A percentile compares a stretch with the other conserved stretches of the same genome.
These are phyloP conservation scores for Phyllostachys edulis DNA, from an alignment of 176 grass and related monocot species.

Conservation along the genomic window DNA sequence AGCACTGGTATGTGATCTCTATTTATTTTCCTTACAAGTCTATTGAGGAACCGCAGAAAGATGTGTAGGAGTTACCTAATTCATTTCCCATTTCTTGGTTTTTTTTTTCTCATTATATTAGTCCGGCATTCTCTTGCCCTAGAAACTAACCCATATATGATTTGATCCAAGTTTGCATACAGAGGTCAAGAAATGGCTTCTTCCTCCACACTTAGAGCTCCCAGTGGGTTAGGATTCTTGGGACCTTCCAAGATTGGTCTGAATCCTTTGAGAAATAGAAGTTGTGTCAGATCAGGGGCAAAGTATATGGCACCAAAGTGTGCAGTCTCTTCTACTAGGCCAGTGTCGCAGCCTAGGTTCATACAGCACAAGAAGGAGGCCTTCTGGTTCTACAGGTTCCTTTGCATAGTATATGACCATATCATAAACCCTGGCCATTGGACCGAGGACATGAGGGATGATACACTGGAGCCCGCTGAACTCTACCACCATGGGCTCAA, in stretches of 20 bases:
- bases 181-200: constrained; percentile 46
- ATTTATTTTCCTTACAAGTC: constrained; percentile 15
- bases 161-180: constrained; percentile 31
- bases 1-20: constrained; percentile 9
- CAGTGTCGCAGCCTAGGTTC: constrained; percentile 63
- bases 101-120: constrained; percentile 10
- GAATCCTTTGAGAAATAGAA: constrained; percentile 23
- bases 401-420: constrained; percentile 75
- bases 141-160: not conserved
- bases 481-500: constrained; percentile 44
- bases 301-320: constrained; percentile 36
- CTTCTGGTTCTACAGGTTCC: constrained; percentile 80
- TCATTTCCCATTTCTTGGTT: not conserved
- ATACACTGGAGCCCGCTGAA: constrained; percentile 57
- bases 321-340: constrained; percentile 51
- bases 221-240: constrained; percentile 36
- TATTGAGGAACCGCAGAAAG: constrained; percentile 3
- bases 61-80: not conserved
- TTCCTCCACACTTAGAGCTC: constrained; percentile 32
- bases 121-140: constrained; percentile 14
- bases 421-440: constrained; percentile 70
- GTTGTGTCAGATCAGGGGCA: not conserved
- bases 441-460: constrained; percentile 75
- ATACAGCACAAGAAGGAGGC: constrained; percentile 87
- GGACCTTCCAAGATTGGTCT: constrained; percentile 33